Percentiles rank a stretch among this genome's conserved stretches.
These are phyloP conservation scores for Ophiostoma perfectum DNA, from an alignment of 2,329 filamentous ascomycete genomes.

Conservation along the genomic window DNA sequence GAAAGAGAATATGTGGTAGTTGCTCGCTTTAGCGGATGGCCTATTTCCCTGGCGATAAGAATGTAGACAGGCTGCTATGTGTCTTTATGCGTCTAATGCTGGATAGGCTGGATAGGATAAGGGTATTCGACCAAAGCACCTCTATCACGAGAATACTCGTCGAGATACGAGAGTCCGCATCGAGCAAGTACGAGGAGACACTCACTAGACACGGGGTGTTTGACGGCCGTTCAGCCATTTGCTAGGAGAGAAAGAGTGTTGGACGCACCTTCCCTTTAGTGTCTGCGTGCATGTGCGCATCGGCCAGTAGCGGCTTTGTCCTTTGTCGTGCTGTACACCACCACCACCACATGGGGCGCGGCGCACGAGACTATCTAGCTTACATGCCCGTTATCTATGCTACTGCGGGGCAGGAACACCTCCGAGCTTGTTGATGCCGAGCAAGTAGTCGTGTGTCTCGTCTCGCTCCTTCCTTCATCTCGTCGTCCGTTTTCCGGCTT, in stretches of 20 bases:
- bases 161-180: too few species aligned
- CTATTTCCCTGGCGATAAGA: not conserved
- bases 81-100: not conserved
- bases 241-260: not conserved
- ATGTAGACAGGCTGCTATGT: not conserved
- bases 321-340: not conserved
- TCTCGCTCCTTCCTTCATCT: not conserved
- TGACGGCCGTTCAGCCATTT: too few species aligned
- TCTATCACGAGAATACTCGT: too few species aligned
- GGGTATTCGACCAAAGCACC: too few species aligned
- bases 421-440: slow-evolving; percentile 5
- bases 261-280: slow-evolving; percentile 7
- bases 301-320: not conserved
- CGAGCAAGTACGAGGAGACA: too few species aligned
- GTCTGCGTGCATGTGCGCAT: not conserved
- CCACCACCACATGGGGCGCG: not conserved
- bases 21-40: not conserved
- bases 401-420: slow-evolving; percentile 10
- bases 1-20: slow-evolving; percentile 5
- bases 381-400: not conserved
- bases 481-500: not conserved
- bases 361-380: slow-evolving; percentile 3
- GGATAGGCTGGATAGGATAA: not conserved
- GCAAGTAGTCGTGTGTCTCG: not conserved
- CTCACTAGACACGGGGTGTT: too few species aligned